Conservation (phyloP, 2,329 filamentous ascomycete genomes). For the Pseudogymnoascus sp. region DNA sequence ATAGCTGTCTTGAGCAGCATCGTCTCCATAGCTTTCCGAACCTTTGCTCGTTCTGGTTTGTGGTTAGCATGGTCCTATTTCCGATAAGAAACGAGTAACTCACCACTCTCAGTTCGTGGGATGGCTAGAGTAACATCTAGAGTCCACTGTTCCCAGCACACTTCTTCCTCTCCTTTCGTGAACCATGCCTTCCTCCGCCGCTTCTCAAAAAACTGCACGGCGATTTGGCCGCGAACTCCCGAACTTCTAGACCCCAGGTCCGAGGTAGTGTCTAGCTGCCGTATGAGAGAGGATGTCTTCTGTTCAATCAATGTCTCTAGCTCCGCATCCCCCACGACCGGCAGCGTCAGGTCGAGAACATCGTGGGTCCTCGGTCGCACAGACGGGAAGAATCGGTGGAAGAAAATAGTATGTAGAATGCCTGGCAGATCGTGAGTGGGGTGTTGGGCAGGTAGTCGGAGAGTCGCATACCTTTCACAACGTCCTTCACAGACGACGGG, state of each 20-base stretch:
- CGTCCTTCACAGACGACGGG: slow-evolving; percentile 79
- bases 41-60: slow-evolving; percentile 68
- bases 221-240: slow-evolving; percentile 68
- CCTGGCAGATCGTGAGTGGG: slow-evolving; percentile 42
- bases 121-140: slow-evolving; percentile 89
- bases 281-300: slow-evolving; percentile 69
- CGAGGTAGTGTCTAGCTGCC: slow-evolving; percentile 61
- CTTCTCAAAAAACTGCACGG: slow-evolving; percentile 93
- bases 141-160: slow-evolving; percentile 96
- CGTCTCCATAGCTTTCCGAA: slow-evolving; percentile 83
- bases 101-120: slow-evolving; percentile 80
- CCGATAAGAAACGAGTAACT: slow-evolving; percentile 25
- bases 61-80: slow-evolving; percentile 4
- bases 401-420: slow-evolving; percentile 95
- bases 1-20: slow-evolving; percentile 79
- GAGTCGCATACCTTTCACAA: slow-evolving; percentile 69
- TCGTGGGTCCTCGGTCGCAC: slow-evolving; percentile 77
- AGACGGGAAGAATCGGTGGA: slow-evolving; percentile 92
- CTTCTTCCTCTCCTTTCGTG: slow-evolving; percentile 75
- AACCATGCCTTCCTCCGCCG: slow-evolving; percentile 77
- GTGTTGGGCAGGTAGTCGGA: neutral
- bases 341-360: slow-evolving; percentile 82
- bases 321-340: slow-evolving; percentile 81
- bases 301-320: slow-evolving; percentile 91
- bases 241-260: slow-evolving; percentile 33